Conservation (phyloP, 257 asterid species). For the Ballota nigra region DNA sequence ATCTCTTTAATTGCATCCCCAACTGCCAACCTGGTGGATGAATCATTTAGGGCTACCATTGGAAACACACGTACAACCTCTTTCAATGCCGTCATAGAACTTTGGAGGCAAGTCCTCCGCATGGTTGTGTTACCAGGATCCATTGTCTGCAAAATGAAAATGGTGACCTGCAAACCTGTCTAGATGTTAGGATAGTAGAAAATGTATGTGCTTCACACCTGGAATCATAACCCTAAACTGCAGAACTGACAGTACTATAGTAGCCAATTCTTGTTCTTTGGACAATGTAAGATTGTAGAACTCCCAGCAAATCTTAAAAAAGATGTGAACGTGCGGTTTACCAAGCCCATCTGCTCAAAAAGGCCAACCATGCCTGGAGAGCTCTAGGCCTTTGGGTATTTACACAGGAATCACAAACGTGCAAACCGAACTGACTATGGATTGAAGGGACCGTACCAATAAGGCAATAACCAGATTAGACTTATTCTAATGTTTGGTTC, state of each 20-base stretch:
- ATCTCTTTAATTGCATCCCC: slow-evolving; percentile 93
- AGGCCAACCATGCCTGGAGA: background rate
- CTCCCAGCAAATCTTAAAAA: slow-evolving; percentile 2
- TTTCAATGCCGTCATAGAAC: slow-evolving; percentile 72
- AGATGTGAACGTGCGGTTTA: background rate
- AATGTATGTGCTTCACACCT: slow-evolving; percentile 1
- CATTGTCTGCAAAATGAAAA: slow-evolving; percentile 89
- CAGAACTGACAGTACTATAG: slow-evolving; percentile 12
- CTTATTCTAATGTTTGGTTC: too few species aligned
- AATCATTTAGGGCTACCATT: slow-evolving; percentile 74
- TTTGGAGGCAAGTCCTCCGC: slow-evolving; percentile 75
- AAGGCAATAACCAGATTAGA: too few species aligned
- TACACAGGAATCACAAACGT: background rate
- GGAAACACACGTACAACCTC: slow-evolving; percentile 86
- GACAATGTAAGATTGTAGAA: slow-evolving; percentile 4
- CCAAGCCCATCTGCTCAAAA: background rate
- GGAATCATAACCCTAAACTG: slow-evolving; percentile 15
- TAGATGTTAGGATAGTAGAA: slow-evolving; percentile 60
- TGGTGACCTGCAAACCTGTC: slow-evolving; percentile 93
- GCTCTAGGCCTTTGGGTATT: background rate
- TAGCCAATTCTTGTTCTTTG: slow-evolving; percentile 1
- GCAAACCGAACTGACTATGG: background rate
- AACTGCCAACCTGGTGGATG: slow-evolving; percentile 80
- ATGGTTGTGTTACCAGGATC: slow-evolving; percentile 88
- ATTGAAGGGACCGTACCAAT: too few species aligned